Base-by-base conservation (phyloP, 176 grass and related monocot genomes). In the Musa schizocarpa region DNA sequence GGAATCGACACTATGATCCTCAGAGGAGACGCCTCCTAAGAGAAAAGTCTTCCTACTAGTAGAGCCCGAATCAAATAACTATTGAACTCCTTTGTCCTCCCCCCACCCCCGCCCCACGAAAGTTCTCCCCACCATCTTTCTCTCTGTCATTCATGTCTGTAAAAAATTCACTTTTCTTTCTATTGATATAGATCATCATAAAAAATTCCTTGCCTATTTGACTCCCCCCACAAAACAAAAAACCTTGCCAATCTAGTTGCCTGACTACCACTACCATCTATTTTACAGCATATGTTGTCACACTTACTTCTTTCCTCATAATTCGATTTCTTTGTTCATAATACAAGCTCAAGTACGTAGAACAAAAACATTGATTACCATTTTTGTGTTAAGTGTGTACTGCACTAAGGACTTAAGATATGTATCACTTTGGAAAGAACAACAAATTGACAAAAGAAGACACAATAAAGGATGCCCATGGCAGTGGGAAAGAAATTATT, bases 361-460 rank as follows among this genome's bases (percentile, higher is more conserved):
- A 26, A 34, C 65, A 68, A 11, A 43, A 43, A 65, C 5, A 22
- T 65, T 3, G 17, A 67, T 29, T 17, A 67, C 11, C 25, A 67
- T 14, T 59, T 19, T 34, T 43, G 3, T 43, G 34, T 43, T 43
- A 43, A 43, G 34, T 43, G 34, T 43, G 34, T 6, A 43, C 4
- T 20, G n/a, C 9, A 6, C 13, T 16, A 57, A 19, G 55, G 13
- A 57, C 13, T 57, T 12, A 57, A 57, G 16, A 57, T 17, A 11
- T 8, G 29, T 27, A 43, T n/a, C 1, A 59, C 14, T 43, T 17
- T 11, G 9, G 29, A 29, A 66, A 13, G 2, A 29, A 66, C 23
- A 66, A 81, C 6, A 24, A 54, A 9, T 57, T 26, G 69, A 24
- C 14, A 34, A 27, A 21, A 59, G 50, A 76, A 84, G 63, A 81